phyloP scores from a whole-genome alignment of 2,329 filamentous ascomycete species.

The Hymenoscyphus repandus region DNA sequence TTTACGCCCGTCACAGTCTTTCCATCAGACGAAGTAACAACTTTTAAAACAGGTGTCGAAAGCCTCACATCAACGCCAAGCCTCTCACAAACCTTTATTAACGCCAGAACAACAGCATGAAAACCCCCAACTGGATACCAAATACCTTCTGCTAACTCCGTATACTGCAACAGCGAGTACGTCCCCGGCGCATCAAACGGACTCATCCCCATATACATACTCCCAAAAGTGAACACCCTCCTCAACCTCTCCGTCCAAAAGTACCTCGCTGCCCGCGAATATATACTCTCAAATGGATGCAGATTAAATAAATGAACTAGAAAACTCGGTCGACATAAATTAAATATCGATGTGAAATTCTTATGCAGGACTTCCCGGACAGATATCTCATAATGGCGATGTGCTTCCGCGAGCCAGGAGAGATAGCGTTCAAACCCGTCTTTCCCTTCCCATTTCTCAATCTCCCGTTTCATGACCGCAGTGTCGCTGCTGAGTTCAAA shows the following conservation, averaged over 20 bases:
- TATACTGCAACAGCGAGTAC: constrained; percentile 69
- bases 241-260: constrained; percentile 65
- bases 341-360: constrained; percentile 59
- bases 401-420: constrained; percentile 59
- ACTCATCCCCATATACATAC: constrained; percentile 81
- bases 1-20: constrained; percentile 52
- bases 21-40: constrained; percentile 49
- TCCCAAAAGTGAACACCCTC: constrained; percentile 70
- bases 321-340: constrained; percentile 54
- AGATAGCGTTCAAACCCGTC: constrained; percentile 68
- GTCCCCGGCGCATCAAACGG: constrained; percentile 72
- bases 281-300: constrained; percentile 69
- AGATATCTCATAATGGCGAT: constrained; percentile 65
- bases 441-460: constrained; percentile 68
- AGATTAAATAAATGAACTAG: constrained; percentile 52
- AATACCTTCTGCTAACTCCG: constrained; percentile 70
- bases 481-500: constrained; percentile 65
- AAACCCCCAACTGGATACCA: constrained; percentile 72
- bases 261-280: constrained; percentile 58
- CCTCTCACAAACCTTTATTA: constrained; percentile 58
- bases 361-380: constrained; percentile 59
- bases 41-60: constrained; percentile 49
- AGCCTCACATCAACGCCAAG: constrained; percentile 59
- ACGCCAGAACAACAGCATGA: constrained; percentile 56
- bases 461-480: constrained; percentile 63